phyloP scores from a whole-genome alignment of 129 eudicot genomes.

The Pittosporum tobira region DNA sequence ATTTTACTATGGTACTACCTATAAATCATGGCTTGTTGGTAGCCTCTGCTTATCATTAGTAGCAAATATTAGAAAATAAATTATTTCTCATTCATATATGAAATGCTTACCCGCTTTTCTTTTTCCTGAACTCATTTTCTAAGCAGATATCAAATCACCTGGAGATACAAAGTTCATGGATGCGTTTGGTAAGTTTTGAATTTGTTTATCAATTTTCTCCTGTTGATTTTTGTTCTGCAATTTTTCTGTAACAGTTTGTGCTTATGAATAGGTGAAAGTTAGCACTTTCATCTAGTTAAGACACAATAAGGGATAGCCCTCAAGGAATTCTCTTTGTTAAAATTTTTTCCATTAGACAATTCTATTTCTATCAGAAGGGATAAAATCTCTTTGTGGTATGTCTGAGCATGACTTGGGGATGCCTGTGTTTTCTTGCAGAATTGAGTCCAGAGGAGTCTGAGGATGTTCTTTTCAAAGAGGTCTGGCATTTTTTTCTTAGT shows the following conservation, averaged over 20 bases:
- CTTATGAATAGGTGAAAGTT: neutral
- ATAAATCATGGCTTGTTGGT: neutral
- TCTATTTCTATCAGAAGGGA: neutral
- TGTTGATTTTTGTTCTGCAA: neutral
- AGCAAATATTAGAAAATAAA: too few relatives aligned
- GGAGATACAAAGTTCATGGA: slow-evolving; percentile 84
- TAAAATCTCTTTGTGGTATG: neutral
- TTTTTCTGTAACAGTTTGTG: neutral
- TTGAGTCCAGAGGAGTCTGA: slow-evolving; percentile 97
- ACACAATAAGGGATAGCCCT: neutral
- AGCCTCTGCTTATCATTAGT: neutral
- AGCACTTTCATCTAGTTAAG: neutral
- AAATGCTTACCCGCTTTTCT: neutral
- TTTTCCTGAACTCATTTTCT: neutral
- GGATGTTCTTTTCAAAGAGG: slow-evolving; percentile 99
- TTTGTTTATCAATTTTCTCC: neutral
- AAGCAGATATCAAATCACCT: slow-evolving; percentile 79
- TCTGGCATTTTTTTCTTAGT: slow-evolving; percentile 17
- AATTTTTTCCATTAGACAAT: neutral
- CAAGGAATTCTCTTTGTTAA: neutral
- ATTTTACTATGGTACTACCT: neutral
- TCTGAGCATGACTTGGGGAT: slow-evolving; percentile 13
- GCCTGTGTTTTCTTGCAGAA: slow-evolving; percentile 41
- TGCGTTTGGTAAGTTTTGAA: slow-evolving; percentile 66
- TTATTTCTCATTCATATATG: too few relatives aligned